Base-by-base conservation (phyloP, 176 grass and related monocot genomes). In the Ampelocalamus luodianensis region DNA sequence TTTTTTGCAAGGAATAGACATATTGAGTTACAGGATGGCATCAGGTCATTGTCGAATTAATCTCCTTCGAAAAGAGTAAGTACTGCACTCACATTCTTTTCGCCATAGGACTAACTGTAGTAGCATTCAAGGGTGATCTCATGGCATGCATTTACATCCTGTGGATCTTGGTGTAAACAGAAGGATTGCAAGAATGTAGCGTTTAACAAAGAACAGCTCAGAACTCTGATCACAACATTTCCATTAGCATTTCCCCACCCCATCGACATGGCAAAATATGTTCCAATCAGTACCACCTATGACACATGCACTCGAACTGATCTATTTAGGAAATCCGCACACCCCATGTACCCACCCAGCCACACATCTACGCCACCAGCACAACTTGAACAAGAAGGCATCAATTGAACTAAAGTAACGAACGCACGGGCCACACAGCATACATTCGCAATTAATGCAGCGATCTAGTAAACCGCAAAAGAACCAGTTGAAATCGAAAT, bases 31-130 rank as follows among this genome's bases (percentile, higher is more conserved):
- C 10, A 68, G 34, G 5, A 37, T 51, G 18, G 17, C 44, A 4
- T 54, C 68, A 79, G 16, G 9, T 72, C 44, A 80, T 23, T 71
- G 4, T 62, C n/a, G n/a, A 71, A 26, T 20, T 40, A 74, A 54
- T 65, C n/a, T 39, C 34, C 10, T 50, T 43, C 24, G 2, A 69
- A 55, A n/a, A 59, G 4, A 43, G n/a, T 0, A 39, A 23, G 10
- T 15, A 32, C 15, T 46, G 8, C 59, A 79, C 16, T 6, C 58
- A 20, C 49, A 66, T 20, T 17, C 32, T 40, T 24, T 27, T 29
- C 4, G 23, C 42, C 20, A 13, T 20, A 20, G 27, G 22, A 54
- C 24, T 22, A 84, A 40, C 32, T 49, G 40, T n/a, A 73, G 63
- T 37, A 16, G 8, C 43, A 34, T 73, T 63, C 12, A 45, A 46